A percentile compares a stretch with the other conserved stretches of the same genome.
phyloP scores from a whole-genome alignment of 805 yeast species.

The Pichia californica region DNA sequence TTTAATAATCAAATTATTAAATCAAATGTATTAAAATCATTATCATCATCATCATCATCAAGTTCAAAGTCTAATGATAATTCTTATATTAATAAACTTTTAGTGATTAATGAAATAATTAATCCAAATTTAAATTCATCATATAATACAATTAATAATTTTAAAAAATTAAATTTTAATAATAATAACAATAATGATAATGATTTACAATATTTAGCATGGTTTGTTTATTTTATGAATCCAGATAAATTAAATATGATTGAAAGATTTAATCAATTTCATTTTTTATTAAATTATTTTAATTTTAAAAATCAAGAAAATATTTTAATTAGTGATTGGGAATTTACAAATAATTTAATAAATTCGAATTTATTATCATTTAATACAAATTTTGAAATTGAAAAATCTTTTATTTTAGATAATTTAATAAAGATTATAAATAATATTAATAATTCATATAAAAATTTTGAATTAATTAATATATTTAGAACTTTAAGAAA shows the following conservation, averaged over 20 bases:
- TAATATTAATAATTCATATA: neutral
- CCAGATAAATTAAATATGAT: neutral
- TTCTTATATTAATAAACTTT: neutral
- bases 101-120: constrained; percentile 1
- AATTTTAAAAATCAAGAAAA: neutral
- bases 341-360: neutral
- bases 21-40: neutral
- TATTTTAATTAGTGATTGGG: neutral
- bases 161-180: neutral
- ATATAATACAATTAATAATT: neutral
- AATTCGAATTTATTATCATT: neutral
- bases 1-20: neutral
- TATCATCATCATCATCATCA: no score
- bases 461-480: neutral
- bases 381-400: neutral
- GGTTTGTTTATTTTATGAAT: constrained; percentile 2
- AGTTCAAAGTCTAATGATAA: neutral
- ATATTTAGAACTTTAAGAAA: constrained; percentile 6
- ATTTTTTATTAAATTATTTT: neutral
- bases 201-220: constrained; percentile 5
- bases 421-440: neutral
- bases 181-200: no score
- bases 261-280: constrained; percentile 1
- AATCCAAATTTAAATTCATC: neutral
- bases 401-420: neutral